Base-by-base conservation (phyloP, 306 rosid species). In the Quercus wislizeni region DNA sequence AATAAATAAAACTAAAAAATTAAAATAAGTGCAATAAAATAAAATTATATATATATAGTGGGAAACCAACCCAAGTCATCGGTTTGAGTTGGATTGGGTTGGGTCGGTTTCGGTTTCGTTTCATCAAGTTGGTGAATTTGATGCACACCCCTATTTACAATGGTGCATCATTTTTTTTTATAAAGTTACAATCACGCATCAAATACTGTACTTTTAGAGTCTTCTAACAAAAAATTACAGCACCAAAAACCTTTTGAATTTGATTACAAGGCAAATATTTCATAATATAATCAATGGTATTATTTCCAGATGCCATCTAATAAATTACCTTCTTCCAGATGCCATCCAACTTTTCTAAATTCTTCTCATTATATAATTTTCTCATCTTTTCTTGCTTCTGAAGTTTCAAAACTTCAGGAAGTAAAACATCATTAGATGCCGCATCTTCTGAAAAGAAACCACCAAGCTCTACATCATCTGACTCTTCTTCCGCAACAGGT, bases 291-390 rank as follows among this genome's bases (percentile, higher is more conserved):
- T 41, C 79, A 62, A 73, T 33, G 56, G 25, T 68, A 69, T 54
- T 73, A 54, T 73, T 74, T 76, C 54, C 1, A 51, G 64, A 68
- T 75, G 57, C 33, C 17, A 43, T 30, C 33, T 5, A 23, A 74
- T 46, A 55, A 80, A 59, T 76, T 76, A 90, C 98, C 98, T 91
- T 91, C 84, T 90, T 92, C 99, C 99, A 95, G 61, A 95, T 85
- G 85, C 97, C 97, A 80, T 87, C 91, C 57, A 95, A 83, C 69
- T 92, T 92, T 75, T 92, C 97, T 89, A 92, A 81, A 86, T 87
- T 92, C 84, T 86, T 88, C 78, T 86, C 94, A 79, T 88, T 85
- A 15, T 80, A 76, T 56, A 90, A 69, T 80, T 89, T 93, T 79
- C 73, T 92, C 74, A 89, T 74, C 69, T 83, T 84, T 81, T 91